Base-by-base conservation (phyloP, 2,329 filamentous ascomycete genomes). In the Botrytis pseudocinerea region DNA sequence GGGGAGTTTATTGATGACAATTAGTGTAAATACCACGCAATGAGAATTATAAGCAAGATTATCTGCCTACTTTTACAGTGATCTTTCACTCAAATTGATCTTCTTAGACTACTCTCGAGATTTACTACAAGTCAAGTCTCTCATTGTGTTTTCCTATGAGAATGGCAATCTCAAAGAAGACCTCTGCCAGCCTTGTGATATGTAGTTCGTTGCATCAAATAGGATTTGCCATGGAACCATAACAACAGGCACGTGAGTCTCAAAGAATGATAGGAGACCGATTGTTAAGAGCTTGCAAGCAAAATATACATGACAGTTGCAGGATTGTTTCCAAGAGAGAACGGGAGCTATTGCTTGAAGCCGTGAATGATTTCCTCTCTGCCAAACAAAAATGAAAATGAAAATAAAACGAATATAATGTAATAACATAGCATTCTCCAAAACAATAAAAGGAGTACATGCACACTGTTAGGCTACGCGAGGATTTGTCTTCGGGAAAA, bases 11-110 rank as follows among this genome's bases (percentile, higher is more conserved):
- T 69, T 42, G 65, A 46, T 59, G 51, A 57, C 71, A 46, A 63
- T 63, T 73, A 72, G 28, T 79, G 77, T 78, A 78, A 64, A 79
- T 79, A 79, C 74, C 62, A 73, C 74, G 63, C 54, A 73, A 71
- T 71, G 74, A 71, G 32, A 74, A 74, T 32, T 72, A 73, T 40
- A 35, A 63, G 32, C 25, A 64, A 51, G 32, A 51, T 20, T 28
- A 12, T 57, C 65, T 42, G 2, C 38, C 38, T 42, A 25, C 20
- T 69, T 32, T 35, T 42, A 69, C 57, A 32, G 35, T 44, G 18
- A 69, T 42, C 16, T 28, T 42, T 20, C 38, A 20, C n/a, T 22
- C 32, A 44, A 25, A 57, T 32, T 57, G 35, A 42, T 12, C 40
- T 57, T 10, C 28, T 57, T 28, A 18, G 22, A 25, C 14, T 14